Base-by-base conservation (phyloP, 192 early-diverging fungal genomes). In the Backusella parvicylindrica region DNA sequence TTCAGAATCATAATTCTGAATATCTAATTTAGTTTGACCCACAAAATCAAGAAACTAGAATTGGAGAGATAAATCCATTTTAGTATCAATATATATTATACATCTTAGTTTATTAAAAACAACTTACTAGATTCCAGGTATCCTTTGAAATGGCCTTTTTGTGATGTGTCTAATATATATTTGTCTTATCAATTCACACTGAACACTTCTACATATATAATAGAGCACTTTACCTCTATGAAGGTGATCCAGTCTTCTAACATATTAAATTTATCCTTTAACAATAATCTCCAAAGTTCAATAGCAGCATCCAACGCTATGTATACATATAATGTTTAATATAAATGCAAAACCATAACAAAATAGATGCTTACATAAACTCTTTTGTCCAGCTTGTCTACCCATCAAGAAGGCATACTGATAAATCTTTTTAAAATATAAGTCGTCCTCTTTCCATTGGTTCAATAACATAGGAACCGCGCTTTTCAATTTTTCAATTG, bases 401-500 rank as follows among this genome's bases (percentile, higher is more conserved):
- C 91, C 94, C 81, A 95, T 93, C n/a, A 84, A 77, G 75, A 95
- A 95, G 9, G 93, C 84, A 83, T 89, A 95, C 21, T 85, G 76
- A 70, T 95, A 95, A 38, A 95, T 83, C 33, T 93, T 88, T 75
- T 85, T 89, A 66, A 92, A 92, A 53, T 49, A 83, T 28, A 28
- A 68, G 13, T 87, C 84, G 70, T 92, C 88, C 13, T 85, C 74
- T 18, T 93, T 80, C 30, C 87, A 84, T n/a, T 73, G 28, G 43
- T 87, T 76, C 80, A 91, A 78, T 3, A 60, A 49, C 15, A 72
- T 50, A 15, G 86, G 81, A 31, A 92, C 74, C 3, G 84, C 79
- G 7, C 69, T 74, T 74, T 88, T 87, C 84, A 93, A 87, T 75
- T 89, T 85, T 26, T 89, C 92, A 15, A 93, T 40, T 8, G 88